Conservation (phyloP, 1,139 yeast species). For the Geotrichum phurueaensis region DNA sequence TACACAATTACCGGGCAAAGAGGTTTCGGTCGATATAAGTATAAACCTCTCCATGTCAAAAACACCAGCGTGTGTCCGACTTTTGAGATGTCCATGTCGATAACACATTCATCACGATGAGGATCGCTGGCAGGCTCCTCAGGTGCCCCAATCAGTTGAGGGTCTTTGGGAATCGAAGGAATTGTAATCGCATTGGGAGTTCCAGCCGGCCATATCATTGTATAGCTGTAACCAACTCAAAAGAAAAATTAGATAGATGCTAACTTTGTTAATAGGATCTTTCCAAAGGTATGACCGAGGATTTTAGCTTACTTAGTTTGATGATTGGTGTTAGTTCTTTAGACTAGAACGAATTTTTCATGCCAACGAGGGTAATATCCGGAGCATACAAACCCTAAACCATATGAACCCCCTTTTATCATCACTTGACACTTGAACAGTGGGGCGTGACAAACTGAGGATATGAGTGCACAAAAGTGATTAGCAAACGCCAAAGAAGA, state of each 20-base stretch:
- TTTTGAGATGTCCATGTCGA: slow-evolving; percentile 22
- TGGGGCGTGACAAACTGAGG: neutral
- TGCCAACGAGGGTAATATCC: neutral
- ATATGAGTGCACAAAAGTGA: neutral
- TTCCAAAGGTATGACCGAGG: neutral
- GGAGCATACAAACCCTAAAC: neutral
- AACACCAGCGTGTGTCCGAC: slow-evolving; percentile 21
- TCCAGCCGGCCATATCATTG: slow-evolving; percentile 21
- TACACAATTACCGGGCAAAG: slow-evolving; percentile 35
- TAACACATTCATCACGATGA: slow-evolving; percentile 16
- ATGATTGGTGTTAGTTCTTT: neutral
- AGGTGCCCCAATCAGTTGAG: slow-evolving; percentile 8
- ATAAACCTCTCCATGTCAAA: slow-evolving; percentile 23
- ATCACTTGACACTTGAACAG: neutral
- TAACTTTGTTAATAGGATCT: neutral
- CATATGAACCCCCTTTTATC: neutral
- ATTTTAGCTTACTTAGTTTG: neutral
- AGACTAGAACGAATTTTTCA: neutral
- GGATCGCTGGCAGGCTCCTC: slow-evolving; percentile 16
- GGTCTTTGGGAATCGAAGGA: slow-evolving; percentile 13
- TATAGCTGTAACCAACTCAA: neutral
- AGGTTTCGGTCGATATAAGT: slow-evolving; percentile 28
- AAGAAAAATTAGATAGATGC: neutral
- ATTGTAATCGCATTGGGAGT: slow-evolving; percentile 17
- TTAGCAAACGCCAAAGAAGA: neutral